These are phyloP conservation scores for Phytophthora kernoviae DNA, from an alignment of 352 stramenopile species.

Conservation along the genomic window DNA sequence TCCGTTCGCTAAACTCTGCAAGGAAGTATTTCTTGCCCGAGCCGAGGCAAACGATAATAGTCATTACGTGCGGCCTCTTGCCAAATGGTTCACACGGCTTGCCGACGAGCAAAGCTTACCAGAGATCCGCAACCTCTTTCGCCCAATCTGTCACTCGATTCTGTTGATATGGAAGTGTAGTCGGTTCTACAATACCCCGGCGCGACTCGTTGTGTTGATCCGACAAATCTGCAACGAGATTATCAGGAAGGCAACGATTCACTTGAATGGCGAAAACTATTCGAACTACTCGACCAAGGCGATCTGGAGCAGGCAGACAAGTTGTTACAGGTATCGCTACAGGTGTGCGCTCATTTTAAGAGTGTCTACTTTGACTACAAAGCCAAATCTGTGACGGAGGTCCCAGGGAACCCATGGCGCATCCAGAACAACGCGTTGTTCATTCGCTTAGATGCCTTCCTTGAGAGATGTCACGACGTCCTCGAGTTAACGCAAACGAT, in stretches of 20 bases:
- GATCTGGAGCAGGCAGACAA: conserved; percentile 72
- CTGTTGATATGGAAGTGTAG: conserved; percentile 92
- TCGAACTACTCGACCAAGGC: conserved; percentile 81
- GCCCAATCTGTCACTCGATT: conserved; percentile 87
- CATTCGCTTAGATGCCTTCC: conserved; percentile 88
- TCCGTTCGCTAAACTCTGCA: conserved; percentile 92
- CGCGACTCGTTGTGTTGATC: conserved; percentile 87
- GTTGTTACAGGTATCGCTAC: conserved; percentile 75
- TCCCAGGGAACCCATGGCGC: conserved; percentile 87
- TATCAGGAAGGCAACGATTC: conserved; percentile 73
- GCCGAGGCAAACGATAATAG: conserved; percentile 89
- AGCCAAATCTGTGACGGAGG: conserved; percentile 76
- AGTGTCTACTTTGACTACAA: conserved; percentile 94
- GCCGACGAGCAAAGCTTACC: conserved; percentile 43
- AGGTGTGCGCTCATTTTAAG: conserved; percentile 91
- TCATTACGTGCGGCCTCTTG: conserved; percentile 83
- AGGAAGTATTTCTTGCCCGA: conserved; percentile 89
- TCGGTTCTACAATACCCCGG: conserved; percentile 91
- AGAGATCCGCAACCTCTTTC: conserved; percentile 76
- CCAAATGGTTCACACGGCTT: conserved; percentile 63
- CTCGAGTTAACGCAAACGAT: conserved; percentile 91
- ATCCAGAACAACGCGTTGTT: conserved; percentile 94
- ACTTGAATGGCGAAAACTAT: conserved; percentile 80
- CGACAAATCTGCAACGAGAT: conserved; percentile 91
- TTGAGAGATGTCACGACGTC: conserved; percentile 92